Evolutionary conservation across 345 rosid genomes (phyloP), one percentile per base, ranked within the genome.

Genomic region (Populus alba): DNA sequence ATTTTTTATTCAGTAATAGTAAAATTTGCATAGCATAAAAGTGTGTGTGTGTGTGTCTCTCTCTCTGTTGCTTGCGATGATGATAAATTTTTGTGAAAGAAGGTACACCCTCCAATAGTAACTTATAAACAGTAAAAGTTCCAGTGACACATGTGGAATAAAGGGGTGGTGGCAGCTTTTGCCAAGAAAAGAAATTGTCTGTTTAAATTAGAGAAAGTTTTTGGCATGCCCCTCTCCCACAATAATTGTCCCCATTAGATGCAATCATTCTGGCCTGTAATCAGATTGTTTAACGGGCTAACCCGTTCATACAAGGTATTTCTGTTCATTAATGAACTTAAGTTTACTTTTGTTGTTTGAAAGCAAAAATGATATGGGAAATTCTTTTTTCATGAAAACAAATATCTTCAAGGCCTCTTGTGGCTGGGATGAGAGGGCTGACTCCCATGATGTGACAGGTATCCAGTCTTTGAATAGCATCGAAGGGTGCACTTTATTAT

Each of bases 401-500:
- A 80, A 65, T 65, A 63, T 78, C 80, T 75, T 75, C 35, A 23
- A 37, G 15, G 75, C 75, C 29, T 15, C 45, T 75, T 77, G 81
- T 85, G 83, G 86, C 63, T 77, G 83, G 77, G 77, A 82, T 72
- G 75, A 38, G 43, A 57, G 61, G 73, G 79, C 81, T 68, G 80
- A 76, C 86, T 79, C 70, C 43, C 23, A 47, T 80, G 88, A 84
- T 83, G 86, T 79, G 87, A 88, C 87, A 65, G 66, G 74, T 33
- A 65, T 73, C 70, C 68, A 78, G 63, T 51, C 49, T 55, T 38
- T 65, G 31, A 71, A 53, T 49, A 67, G 78, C 68, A 72, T 75
- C 61, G 70, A 73, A 70, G 41, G 59, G 70, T 72, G 69, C 76
- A 68, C 74, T 72, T 79, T 70, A 73, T 25, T 65, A 53, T 41